Base-by-base conservation (phyloP, 2,329 filamentous ascomycete genomes). In the Dothideomycetidae sp. region DNA sequence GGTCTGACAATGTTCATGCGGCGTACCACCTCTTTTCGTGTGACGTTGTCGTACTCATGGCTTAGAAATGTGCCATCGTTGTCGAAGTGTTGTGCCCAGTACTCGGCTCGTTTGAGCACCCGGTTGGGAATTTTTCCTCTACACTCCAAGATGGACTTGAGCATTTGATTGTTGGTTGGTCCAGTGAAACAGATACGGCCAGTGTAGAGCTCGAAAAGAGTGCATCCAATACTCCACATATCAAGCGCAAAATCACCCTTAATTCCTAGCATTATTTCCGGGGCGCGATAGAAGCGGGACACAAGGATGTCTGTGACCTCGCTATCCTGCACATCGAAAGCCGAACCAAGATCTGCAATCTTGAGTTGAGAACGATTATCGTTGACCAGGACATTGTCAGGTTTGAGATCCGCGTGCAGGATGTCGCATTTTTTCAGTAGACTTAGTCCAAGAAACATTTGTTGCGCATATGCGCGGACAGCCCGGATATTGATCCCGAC, bases 151-250 rank as follows among this genome's bases (percentile, higher is more conserved):
- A 98, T 93, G 13, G 81, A 78, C 45, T 83, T 81, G 42, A 98
- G 73, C 90, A 98, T 98, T 62, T 93, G 85, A 54, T 98, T 98
- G 65, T 98, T 98, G 62, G 83, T 90, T 46, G 82, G 75, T 42
- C 90, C 90, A 1, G 84, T 85, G 57, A 98, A 98, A 19, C 98
- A 68, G 41, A 98, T 96, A 58, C 94, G 93, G 52, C 90, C 90
- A 0, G 90, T 96, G 63, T 93, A 96, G 29, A 98, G 68, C 61
- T 98, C 90, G 58, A 93, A 98, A 18, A 96, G 68, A 0, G 90
- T 98, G 61, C 90, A 98, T 26, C 90, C 92, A 47, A 96, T 84
- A 5, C 88, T 92, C 90, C 90, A 98, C 68, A 93, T 82, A 57
- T 98, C 90, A 46, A 96, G 83, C 5, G 81, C 79, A 55, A 88